Base-by-base conservation (phyloP, 208 protist genomes). In the Leishmania arabica region DNA sequence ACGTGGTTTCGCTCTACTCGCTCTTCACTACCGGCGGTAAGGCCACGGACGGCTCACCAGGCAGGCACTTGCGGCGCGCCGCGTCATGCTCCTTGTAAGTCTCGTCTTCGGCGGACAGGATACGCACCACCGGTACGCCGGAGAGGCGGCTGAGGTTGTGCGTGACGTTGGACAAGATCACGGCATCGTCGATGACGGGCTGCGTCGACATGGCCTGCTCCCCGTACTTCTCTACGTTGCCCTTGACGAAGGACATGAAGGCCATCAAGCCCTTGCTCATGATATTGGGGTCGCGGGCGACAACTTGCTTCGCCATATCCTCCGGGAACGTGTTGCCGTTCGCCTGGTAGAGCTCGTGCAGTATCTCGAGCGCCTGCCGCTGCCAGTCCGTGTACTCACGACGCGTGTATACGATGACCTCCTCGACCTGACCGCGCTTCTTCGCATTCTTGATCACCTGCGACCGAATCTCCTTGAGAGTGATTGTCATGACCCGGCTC, bases 401-500 rank as follows among this genome's bases (percentile, higher is more conserved):
- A 54, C 88, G 86, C 31, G 91, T 94, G 90, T 97, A 98, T n/a
- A 98, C 81, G 62, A 88, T 77, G 27, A 95, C 89, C 60, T 90
- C 82, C 51, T 93, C 78, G 34, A 96, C 90, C 21, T 81, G 81
- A 53, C 88, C 88, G 60, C 87, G 88, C 90, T 97, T 97, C 88
- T 97, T 97, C 51, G 89, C 85, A 49, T 86, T 90, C 79, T 95
- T 94, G 7, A 84, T 87, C 21, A 95, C 90, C 87, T 96, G 94
- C 34, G 92, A 79, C 51, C 96, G 91, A 76, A 97, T 97, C 69
- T 97, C 93, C 88, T 98, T 95, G 27, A 97, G 83, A 5, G 94
- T 90, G 62, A 96, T 87, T 24, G 86, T 95, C 84, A 98, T 92
- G 73, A 97, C 88, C 31, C 95, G 89, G 86, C 89, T 93, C 24